Percentiles rank a stretch among this genome's conserved stretches.
Evolutionary conservation across 192 early-diverging fungal genomes (phyloP).

Genomic region (Coemansia sp.): DNA sequence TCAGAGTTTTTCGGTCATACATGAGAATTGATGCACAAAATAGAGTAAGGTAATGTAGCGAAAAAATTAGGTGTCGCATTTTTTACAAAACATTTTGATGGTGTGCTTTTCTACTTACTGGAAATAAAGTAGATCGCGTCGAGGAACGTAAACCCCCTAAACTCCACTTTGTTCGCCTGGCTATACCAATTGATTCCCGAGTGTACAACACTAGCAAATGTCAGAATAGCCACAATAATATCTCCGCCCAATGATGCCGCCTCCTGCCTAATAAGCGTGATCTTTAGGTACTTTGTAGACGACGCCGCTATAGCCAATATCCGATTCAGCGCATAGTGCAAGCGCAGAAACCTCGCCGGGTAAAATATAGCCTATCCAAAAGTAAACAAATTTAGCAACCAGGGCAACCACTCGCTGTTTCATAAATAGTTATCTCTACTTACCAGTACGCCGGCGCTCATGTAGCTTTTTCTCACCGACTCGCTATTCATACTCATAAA

Average conservation of each 20-base stretch:
- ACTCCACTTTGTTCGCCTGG: constrained; percentile 21
- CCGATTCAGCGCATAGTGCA: constrained; percentile 36
- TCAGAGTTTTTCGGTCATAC: background rate
- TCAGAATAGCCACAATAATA: constrained; percentile 38
- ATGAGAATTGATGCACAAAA: background rate
- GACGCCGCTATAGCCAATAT: constrained; percentile 28
- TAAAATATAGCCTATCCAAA: constrained; percentile 47
- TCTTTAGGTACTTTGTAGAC: constrained; percentile 15
- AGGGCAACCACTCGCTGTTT: background rate
- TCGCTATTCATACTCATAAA: constrained; percentile 24
- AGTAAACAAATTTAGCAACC: background rate
- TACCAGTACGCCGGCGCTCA: constrained; percentile 54
- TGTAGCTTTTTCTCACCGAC: constrained; percentile 35
- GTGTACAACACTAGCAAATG: constrained; percentile 47
- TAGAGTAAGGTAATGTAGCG: background rate
- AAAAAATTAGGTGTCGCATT: background rate
- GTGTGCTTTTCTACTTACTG: constrained; percentile 33
- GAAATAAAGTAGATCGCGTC: constrained; percentile 53
- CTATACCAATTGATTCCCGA: constrained; percentile 51
- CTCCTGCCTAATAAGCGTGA: constrained; percentile 41
- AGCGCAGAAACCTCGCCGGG: constrained; percentile 44
- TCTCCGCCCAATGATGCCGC: constrained; percentile 36
- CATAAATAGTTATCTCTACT: background rate
- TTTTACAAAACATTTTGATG: background rate
- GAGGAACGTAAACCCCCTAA: constrained; percentile 34